Conservation (phyloP, 306 rosid species). For the Dalbergia cochinchinensis region DNA sequence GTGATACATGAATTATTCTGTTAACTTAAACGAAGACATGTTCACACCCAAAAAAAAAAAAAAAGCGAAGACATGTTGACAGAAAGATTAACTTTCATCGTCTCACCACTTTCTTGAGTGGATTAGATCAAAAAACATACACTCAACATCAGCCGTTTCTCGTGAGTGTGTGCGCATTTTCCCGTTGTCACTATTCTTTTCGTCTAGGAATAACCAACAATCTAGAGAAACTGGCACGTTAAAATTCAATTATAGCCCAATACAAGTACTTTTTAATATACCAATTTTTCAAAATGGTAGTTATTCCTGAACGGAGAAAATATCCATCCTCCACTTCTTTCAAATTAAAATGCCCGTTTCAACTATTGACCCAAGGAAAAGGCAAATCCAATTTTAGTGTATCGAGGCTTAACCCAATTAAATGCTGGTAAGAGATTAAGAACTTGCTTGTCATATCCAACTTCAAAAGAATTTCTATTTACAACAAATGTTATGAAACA, state of each 20-base stretch:
- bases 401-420: constrained; percentile 22
- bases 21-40: background rate
- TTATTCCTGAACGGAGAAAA: too few relatives aligned
- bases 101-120: background rate
- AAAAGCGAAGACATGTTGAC: background rate
- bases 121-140: background rate
- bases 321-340: background rate
- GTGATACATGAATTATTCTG: background rate
- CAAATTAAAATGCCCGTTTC: background rate
- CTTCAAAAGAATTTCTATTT: constrained; percentile 65
- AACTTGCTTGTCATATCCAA: constrained; percentile 32
- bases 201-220: too few relatives aligned
- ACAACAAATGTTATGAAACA: constrained; percentile 56
- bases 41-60: background rate
- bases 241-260: too few relatives aligned
- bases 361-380: background rate
- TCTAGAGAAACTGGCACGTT: too few relatives aligned
- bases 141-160: too few relatives aligned
- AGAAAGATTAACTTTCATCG: background rate
- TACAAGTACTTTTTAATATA: too few relatives aligned
- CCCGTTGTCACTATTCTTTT: background rate
- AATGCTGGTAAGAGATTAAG: background rate
- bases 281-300: too few relatives aligned
- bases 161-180: background rate
- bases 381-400: background rate